A percentile compares a stretch with the other conserved stretches of the same genome.
Evolutionary conservation across 495 filamentous ascomycete species (phyloP).

Genomic region (Talaromyces liani): DNA sequence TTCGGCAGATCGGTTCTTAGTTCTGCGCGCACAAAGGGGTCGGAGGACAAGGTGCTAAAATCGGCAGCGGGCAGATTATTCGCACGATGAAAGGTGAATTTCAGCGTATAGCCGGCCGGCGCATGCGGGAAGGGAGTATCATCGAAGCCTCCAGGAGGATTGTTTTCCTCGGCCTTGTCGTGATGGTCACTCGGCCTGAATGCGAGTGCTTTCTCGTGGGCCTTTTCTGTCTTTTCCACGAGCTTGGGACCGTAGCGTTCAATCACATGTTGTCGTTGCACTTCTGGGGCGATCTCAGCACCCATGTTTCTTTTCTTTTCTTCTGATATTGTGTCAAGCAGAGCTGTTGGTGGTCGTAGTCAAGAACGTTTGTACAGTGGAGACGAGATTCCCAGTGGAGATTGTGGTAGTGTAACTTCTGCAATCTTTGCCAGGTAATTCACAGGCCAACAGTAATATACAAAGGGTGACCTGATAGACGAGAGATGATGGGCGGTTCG

Average conservation of each 20-base stretch:
- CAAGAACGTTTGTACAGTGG: not conserved
- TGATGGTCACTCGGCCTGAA: slow-evolving; percentile 20
- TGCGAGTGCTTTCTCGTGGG: slow-evolving; percentile 42
- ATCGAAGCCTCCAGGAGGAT: slow-evolving; percentile 75
- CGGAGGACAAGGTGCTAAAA: slow-evolving; percentile 66
- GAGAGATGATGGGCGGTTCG: too few relatives aligned
- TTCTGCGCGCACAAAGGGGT: slow-evolving; percentile 74
- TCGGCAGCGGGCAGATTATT: slow-evolving; percentile 76
- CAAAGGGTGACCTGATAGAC: not conserved
- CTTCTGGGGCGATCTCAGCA: not conserved
- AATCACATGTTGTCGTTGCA: slow-evolving; percentile 2
- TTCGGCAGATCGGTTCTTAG: slow-evolving; percentile 53
- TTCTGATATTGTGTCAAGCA: not conserved
- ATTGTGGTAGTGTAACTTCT: not conserved
- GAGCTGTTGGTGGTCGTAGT: not conserved
- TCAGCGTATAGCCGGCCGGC: slow-evolving; percentile 71
- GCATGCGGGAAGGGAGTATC: slow-evolving; percentile 64
- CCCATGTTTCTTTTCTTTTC: not conserved
- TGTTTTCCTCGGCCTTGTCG: slow-evolving; percentile 21
- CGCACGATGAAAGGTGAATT: slow-evolving; percentile 77
- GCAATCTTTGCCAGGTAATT: not conserved
- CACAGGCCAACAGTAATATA: not conserved
- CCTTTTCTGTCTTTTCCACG: slow-evolving; percentile 49
- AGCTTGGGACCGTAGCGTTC: slow-evolving; percentile 35
- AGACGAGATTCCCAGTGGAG: not conserved